Percentiles rank a stretch among this genome's conserved stretches.
phyloP scores from a whole-genome alignment of 2,329 filamentous ascomycete species.

The Fusarium chaquense region DNA sequence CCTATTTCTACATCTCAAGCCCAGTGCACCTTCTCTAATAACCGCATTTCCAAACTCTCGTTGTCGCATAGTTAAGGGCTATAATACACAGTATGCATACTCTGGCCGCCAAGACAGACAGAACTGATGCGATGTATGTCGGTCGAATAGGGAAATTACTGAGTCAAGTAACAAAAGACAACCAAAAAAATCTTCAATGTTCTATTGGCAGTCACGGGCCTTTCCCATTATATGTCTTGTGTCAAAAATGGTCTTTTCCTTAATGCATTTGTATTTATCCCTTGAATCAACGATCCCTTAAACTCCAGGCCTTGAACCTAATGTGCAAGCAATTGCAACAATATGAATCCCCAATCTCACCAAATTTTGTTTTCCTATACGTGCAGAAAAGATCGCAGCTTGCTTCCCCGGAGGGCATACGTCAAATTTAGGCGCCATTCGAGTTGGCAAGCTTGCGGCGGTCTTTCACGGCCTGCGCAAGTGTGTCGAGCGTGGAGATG shows the following conservation, averaged over 20 bases:
- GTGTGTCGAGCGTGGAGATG: constrained; percentile 77
- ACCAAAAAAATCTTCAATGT: background rate
- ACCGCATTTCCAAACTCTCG: background rate
- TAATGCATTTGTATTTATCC: constrained; percentile 44
- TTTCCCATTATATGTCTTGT: background rate
- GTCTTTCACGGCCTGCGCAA: constrained; percentile 84
- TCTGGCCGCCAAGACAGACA: background rate
- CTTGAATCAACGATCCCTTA: constrained; percentile 39
- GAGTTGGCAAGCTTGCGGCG: constrained; percentile 51
- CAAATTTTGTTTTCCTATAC: constrained; percentile 12
- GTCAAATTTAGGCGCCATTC: constrained; percentile 37
- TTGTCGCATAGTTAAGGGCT: background rate
- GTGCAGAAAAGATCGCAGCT: background rate
- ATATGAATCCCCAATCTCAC: constrained; percentile 20
- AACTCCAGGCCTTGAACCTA: constrained; percentile 45
- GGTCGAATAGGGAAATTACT: constrained; percentile 14
- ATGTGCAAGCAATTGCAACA: constrained; percentile 31
- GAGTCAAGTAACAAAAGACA: constrained; percentile 2
- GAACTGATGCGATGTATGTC: constrained; percentile 37
- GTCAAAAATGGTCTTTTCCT: constrained; percentile 8
- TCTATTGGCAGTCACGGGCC: background rate
- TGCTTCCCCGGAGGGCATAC: background rate
- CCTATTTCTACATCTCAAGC: background rate
- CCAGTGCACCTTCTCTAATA: too few relatives aligned
- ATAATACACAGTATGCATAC: constrained; percentile 32